Evolutionary conservation across 208 protist genomes (phyloP), one percentile per base, ranked within the genome.

Genomic region (Spongospora subterranea): DNA sequence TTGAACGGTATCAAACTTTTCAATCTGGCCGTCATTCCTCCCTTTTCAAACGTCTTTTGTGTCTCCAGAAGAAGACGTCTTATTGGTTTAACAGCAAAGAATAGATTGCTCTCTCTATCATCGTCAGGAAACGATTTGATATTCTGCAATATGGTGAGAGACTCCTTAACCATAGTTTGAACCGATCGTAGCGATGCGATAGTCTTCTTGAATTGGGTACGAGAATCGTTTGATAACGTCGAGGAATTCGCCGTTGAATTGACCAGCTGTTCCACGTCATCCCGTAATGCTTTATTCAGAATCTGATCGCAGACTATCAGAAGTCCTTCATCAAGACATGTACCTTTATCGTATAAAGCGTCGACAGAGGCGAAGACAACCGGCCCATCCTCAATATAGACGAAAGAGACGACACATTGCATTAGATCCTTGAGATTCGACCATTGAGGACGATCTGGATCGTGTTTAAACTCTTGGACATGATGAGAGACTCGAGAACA

Each of bases 271-370:
- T 82, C 71, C 17, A 43, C 17, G n/a, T 82, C n/a, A 35, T 39
- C 35, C 35, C n/a, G 6, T 40, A 82, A n/a, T n/a, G 40, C n/a
- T n/a, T 82, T 82, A 82, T 43, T 20, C 17, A 82, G 17, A n/a
- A 82, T 82, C 6, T 82, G 17, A 17, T 82, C n/a, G 71, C 71
- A 82, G 71, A 82, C 35, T n/a, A 82, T 6, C n/a, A 82, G n/a
- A 6, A 82, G 71, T 6, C 71, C 71, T 82, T 82, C 71, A 43
- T 82, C 71, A 6, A 82, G n/a, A n/a, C 71, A 82, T n/a, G 11
- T 6, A 43, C 71, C 71, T 45, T 82, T 6, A 35, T 45, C 35
- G 71, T 82, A 82, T 43, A 82, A n/a, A n/a, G 71, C 71, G n/a
- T 82, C 71, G 35, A 43, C 71, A 20, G n/a, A 45, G 13, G 71